Conservation (phyloP, 2,329 filamentous ascomycete species). For the Colletotrichum costaricense region DNA sequence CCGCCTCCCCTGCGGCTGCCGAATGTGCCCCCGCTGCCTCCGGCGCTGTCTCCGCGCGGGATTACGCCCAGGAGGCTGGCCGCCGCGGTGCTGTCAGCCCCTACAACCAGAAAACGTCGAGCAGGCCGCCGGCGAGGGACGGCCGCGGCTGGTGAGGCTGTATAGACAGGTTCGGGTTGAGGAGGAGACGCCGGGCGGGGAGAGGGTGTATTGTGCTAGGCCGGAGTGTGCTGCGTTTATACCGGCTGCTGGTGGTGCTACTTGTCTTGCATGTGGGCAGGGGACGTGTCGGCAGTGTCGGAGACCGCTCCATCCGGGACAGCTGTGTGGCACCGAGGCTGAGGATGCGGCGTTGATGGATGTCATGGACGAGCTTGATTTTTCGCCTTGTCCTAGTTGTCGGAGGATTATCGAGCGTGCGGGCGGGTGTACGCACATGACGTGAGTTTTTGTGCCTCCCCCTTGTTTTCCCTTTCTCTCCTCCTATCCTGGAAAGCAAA, state of each 20-base stretch:
- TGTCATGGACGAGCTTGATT: conserved; percentile 62
- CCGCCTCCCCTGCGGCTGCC: conserved; percentile 32
- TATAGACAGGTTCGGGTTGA: conserved; percentile 28
- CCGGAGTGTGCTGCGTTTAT: conserved; percentile 36
- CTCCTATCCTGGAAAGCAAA: neutral
- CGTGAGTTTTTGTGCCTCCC: conserved; percentile 51
- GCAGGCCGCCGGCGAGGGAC: neutral
- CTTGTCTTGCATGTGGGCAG: conserved; percentile 29
- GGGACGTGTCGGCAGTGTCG: conserved; percentile 29
- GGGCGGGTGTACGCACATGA: conserved; percentile 75
- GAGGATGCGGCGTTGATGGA: conserved; percentile 46
- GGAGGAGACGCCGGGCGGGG: conserved; percentile 19
- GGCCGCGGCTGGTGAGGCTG: conserved; percentile 18
- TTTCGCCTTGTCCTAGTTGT: conserved; percentile 67
- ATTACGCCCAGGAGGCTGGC: conserved; percentile 30
- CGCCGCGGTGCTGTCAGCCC: conserved; percentile 35
- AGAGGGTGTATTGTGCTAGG: conserved; percentile 32
- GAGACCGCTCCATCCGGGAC: conserved; percentile 23
- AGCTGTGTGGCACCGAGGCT: conserved; percentile 30
- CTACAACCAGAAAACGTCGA: conserved; percentile 22
- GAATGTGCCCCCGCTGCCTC: conserved; percentile 33
- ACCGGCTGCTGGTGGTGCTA: neutral
- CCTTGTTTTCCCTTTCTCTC: neutral
- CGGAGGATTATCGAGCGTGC: conserved; percentile 68
- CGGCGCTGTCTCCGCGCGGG: conserved; percentile 31